These are phyloP conservation scores for Termitomyces sp. DNA, from an alignment of 768 basidiomycete genomes.

Conservation along the genomic window DNA sequence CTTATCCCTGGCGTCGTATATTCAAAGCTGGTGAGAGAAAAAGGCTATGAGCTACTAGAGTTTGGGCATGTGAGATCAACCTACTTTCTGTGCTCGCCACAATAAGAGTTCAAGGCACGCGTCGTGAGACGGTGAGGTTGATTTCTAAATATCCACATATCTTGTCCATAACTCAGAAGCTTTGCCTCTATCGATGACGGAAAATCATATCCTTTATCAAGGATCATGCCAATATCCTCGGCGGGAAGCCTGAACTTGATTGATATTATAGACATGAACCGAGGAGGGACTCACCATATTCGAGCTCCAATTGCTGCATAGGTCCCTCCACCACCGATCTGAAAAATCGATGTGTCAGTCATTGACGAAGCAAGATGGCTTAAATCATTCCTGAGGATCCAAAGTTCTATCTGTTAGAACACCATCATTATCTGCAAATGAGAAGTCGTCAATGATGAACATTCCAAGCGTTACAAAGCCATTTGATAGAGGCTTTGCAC, in stretches of 20 bases:
- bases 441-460: slow-evolving; percentile 87
- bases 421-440: slow-evolving; percentile 53
- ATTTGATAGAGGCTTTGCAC: slow-evolving; percentile 8
- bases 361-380: neutral
- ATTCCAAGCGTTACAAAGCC: slow-evolving; percentile 71
- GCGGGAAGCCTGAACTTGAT: slow-evolving; percentile 52
- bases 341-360: neutral
- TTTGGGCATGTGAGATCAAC: neutral
- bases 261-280: neutral
- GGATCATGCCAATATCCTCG: slow-evolving; percentile 67
- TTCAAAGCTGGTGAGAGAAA: slow-evolving; percentile 49
- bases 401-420: slow-evolving; percentile 38
- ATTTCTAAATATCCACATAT: slow-evolving; percentile 77
- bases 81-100: slow-evolving; percentile 68
- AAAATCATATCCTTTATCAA: slow-evolving; percentile 80
- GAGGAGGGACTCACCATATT: slow-evolving; percentile 49
- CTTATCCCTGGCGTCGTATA: slow-evolving; percentile 71
- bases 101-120: slow-evolving; percentile 67
- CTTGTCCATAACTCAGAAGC: slow-evolving; percentile 57
- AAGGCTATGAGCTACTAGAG: neutral
- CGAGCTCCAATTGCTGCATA: slow-evolving; percentile 78
- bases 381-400: slow-evolving; percentile 42
- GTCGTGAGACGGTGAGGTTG: slow-evolving; percentile 54
- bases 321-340: slow-evolving; percentile 90
- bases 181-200: slow-evolving; percentile 47